Evolutionary conservation across 257 asterid species (phyloP), one percentile per base, ranked within the genome.

Genomic region (Solanum habrochaites): DNA sequence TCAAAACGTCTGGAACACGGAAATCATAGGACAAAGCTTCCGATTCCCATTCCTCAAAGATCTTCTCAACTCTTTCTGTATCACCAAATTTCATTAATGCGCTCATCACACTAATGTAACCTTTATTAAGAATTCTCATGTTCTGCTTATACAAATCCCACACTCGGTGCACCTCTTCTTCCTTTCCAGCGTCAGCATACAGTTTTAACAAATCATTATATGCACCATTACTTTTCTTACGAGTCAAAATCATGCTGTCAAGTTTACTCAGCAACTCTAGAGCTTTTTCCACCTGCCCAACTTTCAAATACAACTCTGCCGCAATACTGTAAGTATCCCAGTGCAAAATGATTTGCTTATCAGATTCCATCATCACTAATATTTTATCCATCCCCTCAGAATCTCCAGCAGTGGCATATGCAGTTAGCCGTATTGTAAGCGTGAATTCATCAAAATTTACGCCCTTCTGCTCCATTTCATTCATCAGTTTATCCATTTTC

Each of bases 31-130:
- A 21, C 87, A 80, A 71, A 16, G 90, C 91, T 74, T 89, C 89
- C 8, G 82, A 86, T 89, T 92, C 95, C 98, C 98, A 94, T 86
- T 95, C 96, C 86, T 88, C 90, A 56, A 91, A 88, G 60, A 95
- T 89, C 89, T 90, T 91, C 93, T 93, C 95, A 70, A 87, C 86
- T 47, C 91, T 94, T 89, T 91, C 91, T 72, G 91, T 40, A 82
- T 93, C 98, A 47, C 89, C 89, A 49, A 93, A 89, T 87, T 87
- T 93, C 91, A 86, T 73, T 32, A 95, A 52, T 3, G 96, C 80
- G 9, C 94, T 91, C 93, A 93, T 88, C 98, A 94, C 91, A 90
- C 90, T 86, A 15, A 89, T 85, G 88, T 93, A 94, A 35, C 89
- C 93, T 90, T 87, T 95, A 83, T 92, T 95, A 43, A 75, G 56